phyloP scores from a whole-genome alignment of 2,329 filamentous ascomycete species.

The Mollisiaceae sp. region DNA sequence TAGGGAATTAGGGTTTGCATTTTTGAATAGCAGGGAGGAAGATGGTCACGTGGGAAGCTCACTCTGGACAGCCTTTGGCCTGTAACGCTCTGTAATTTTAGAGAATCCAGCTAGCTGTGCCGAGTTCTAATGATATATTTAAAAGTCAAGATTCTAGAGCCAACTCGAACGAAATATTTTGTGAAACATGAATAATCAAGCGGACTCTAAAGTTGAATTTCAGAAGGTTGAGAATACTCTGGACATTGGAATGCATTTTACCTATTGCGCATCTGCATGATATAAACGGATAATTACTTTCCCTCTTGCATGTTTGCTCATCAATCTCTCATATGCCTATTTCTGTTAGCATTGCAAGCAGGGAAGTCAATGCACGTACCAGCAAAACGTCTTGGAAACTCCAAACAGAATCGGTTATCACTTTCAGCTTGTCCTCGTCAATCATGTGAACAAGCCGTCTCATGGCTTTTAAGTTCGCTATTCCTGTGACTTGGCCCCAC shows the following conservation, averaged over 20 bases:
- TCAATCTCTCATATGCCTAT: constrained; percentile 43
- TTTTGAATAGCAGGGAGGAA: not conserved
- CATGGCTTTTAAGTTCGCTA: constrained; percentile 42
- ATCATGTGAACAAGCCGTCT: constrained; percentile 44
- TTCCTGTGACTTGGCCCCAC: constrained; percentile 16
- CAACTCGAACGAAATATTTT: not conserved
- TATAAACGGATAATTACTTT: constrained; percentile 43
- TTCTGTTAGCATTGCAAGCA: constrained; percentile 4
- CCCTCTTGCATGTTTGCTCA: constrained; percentile 44
- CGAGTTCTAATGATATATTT: not conserved
- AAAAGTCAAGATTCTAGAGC: not conserved
- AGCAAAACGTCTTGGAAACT: constrained; percentile 45
- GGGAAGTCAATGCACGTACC: constrained; percentile 23
- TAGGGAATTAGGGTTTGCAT: not conserved
- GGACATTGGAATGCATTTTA: not conserved
- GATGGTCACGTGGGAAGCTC: not conserved
- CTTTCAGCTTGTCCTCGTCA: constrained; percentile 44
- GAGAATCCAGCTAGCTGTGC: not conserved
- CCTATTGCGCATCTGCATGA: not conserved
- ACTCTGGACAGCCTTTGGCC: not conserved
- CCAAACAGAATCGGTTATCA: constrained; percentile 47
- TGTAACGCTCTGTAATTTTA: not conserved
- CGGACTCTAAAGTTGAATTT: not conserved
- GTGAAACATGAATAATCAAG: not conserved
- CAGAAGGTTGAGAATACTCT: not conserved